phyloP scores from a whole-genome alignment of 495 filamentous ascomycete species.

The Talaromyces adpressus region DNA sequence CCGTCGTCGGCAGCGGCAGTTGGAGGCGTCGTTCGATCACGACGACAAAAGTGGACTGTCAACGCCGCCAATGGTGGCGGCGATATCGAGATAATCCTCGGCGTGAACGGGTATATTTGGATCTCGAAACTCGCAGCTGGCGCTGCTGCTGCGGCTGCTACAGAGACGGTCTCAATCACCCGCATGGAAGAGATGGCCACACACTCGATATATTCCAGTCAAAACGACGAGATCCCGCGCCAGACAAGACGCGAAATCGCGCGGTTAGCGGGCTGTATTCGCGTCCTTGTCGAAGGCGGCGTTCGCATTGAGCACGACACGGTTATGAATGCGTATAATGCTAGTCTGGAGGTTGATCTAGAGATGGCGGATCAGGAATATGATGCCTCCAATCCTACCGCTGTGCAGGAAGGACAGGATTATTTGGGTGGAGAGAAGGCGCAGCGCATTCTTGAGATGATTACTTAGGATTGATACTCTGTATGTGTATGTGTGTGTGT shows the following conservation, averaged over 20 bases:
- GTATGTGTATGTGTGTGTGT: not conserved
- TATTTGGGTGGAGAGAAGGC: conserved; percentile 73
- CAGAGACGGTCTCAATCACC: conserved; percentile 57
- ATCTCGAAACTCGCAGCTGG: conserved; percentile 69
- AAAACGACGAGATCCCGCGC: conserved; percentile 73
- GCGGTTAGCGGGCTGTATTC: conserved; percentile 70
- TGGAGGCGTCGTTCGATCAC: conserved; percentile 68
- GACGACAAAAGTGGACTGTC: conserved; percentile 82
- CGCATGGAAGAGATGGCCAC: conserved; percentile 74
- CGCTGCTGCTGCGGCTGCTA: conserved; percentile 41
- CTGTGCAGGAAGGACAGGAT: conserved; percentile 33
- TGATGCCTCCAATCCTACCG: conserved; percentile 28
- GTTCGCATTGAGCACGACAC: conserved; percentile 88
- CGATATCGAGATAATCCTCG: conserved; percentile 78
- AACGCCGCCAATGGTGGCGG: conserved; percentile 60
- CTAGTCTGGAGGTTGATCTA: conserved; percentile 63
- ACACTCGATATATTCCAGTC: conserved; percentile 75
- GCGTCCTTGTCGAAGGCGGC: conserved; percentile 71
- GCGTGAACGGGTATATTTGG: conserved; percentile 95
- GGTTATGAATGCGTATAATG: conserved; percentile 74
- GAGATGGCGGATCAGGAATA: conserved; percentile 44
- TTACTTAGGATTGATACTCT: conserved; percentile 9
- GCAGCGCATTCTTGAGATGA: conserved; percentile 54
- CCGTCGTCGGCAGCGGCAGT: conserved; percentile 19
- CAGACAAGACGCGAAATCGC: conserved; percentile 84